Percentiles rank a stretch among this genome's conserved stretches.
phyloP scores from a whole-genome alignment of 106 monocot genomes.

The Dendrobium nobile region DNA sequence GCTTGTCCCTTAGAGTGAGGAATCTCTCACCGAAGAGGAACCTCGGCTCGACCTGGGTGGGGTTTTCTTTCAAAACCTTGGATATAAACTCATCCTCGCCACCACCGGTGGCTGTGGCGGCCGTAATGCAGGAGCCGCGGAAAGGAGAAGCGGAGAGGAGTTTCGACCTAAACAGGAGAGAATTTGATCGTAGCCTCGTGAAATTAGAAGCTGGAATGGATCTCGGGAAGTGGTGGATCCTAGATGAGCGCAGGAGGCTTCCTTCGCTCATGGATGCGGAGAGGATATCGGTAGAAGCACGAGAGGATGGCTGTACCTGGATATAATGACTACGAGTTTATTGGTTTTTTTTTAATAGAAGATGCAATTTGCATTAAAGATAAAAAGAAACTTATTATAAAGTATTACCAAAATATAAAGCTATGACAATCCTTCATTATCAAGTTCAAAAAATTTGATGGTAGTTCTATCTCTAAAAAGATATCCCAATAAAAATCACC shows the following conservation, averaged over 20 bases:
- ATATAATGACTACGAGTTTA: too few relatives aligned
- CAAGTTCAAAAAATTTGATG: too few relatives aligned
- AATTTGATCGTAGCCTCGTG: conserved; percentile 3
- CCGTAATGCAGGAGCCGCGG: background rate
- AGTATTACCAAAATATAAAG: too few relatives aligned
- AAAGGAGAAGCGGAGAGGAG: background rate
- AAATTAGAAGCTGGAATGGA: background rate
- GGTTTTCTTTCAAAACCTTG: conserved; percentile 52
- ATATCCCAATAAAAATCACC: too few relatives aligned
- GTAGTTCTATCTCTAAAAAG: too few relatives aligned
- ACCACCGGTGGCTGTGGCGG: background rate
- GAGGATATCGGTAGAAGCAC: background rate
- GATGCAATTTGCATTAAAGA: too few relatives aligned
- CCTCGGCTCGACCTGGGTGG: conserved; percentile 66
- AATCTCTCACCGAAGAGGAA: conserved; percentile 58
- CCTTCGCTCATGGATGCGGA: background rate
- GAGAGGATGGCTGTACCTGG: too few relatives aligned
- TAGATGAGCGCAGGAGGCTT: conserved; percentile 12
- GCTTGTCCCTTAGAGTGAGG: conserved; percentile 61
- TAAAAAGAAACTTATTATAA: too few relatives aligned
- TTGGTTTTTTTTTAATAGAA: too few relatives aligned
- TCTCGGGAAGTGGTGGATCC: background rate
- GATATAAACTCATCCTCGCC: conserved; percentile 51
- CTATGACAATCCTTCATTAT: too few relatives aligned
- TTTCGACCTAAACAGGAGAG: conserved; percentile 10